Evolutionary conservation across 2,329 filamentous ascomycete species (phyloP), one percentile per base, ranked within the genome.

Genomic region (Diaporthe citrichinensis): DNA sequence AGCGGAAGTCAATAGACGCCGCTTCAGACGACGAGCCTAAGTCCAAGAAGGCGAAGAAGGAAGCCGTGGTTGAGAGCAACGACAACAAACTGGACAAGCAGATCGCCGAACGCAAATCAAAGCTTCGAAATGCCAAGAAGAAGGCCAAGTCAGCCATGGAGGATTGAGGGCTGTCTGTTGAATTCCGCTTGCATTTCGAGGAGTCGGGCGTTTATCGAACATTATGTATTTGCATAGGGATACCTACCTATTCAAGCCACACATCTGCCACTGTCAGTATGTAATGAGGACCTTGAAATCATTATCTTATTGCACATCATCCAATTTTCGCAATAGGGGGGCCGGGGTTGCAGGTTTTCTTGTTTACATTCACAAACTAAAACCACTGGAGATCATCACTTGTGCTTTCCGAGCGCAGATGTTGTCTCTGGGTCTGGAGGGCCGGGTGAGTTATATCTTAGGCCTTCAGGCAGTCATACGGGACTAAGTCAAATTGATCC

Each of bases 61-160:
- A 71, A 67, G 61, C 74, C 23, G 31, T 83, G 41, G 82, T 85
- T 6, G 86, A 87, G 75, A 85, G 85, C 78, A 85, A 90, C 80
- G 89, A 91, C 72, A 84, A 85, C 75, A 87, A 86, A 79, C 85
- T 92, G 23, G 87, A 91, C 80, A 86, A 88, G 86, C 88, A 91
- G 84, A 91, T 91, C 78, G 84, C 89, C n/a, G 88, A 90, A 79
- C 87, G 89, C 78, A 92, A 92, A 85, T 82, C 87, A 17, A 88
- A 87, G 80, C 80, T 92, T 78, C 89, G 86, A 84, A 91, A 91
- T 85, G 89, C 90, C 80, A 92, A 92, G 88, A 87, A 87, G 75
- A 85, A 85, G 59, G 90, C 89, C 23, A 89, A 88, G 84, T 87
- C 88, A 83, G 85, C 87, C 36, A 81, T 87, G 78, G 87, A 89